Base-by-base conservation (phyloP, 192 early-diverging fungal genomes). In the Dissophora ornata region DNA sequence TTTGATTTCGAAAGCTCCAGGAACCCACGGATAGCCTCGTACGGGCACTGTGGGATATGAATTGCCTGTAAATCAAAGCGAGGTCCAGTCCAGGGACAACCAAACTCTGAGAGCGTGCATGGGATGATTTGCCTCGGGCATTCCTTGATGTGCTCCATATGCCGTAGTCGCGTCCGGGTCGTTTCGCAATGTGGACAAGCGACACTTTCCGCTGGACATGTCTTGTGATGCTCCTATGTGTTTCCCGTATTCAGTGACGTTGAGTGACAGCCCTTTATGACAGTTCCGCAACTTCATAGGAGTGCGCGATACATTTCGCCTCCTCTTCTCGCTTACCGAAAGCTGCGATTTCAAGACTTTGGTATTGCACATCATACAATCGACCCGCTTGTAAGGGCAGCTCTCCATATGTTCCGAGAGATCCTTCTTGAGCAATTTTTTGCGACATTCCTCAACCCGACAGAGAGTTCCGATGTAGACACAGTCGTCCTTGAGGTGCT, bases 81-180 rank as follows among this genome's bases (percentile, higher is more conserved):
- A 32, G 66, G 70, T 28, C 88, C 91, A 18, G 57, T 65, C 91
- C 91, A 92, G 6, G 69, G 51, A 46, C 91, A 92, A 0, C 91
- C 90, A 50, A 83, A 87, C 50, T 81, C 70, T 5, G 79, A 60
- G 13, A 82, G 57, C 4, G 48, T 30, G 62, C 88, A 90, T 5
- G 58, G 52, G 1, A 82, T 79, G 34, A 69, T 65, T 16, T 69
- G 68, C 29, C 71, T 53, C 18, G 85, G 83, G 52, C 86, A 87
- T 15, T 77, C 62, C 24, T 57, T 59, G 15, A 87, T 28, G 55
- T 89, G 87, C 7, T 79, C 50, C 49, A 62, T 29, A 46, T 85
- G 81, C 40, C 74, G 70, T 24, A 79, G 61, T 33, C 81, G 69
- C 2, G 81, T 49, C 28, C 57, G 62, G 30, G 82, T 58, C 6